Evolutionary conservation across 225 moss, liverwort and hornwort species (phyloP).

Genomic region (Lunularia cruciata): DNA sequence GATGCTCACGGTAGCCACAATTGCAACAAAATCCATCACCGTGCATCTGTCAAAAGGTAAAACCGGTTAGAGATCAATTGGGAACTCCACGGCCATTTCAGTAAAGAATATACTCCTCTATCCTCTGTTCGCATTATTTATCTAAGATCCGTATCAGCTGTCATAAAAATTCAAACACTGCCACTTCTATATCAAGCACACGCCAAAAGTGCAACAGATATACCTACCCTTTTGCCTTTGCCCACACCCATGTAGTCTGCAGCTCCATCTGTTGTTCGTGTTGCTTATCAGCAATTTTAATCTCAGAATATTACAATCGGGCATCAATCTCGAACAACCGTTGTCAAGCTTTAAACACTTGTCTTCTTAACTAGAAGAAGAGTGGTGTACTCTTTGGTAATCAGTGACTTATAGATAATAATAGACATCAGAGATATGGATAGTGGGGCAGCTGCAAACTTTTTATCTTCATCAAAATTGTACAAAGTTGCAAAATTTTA

Average conservation of each 20-base stretch:
- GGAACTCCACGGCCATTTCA: not conserved
- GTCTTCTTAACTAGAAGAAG: no score
- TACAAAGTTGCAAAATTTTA: no score
- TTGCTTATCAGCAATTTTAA: not conserved
- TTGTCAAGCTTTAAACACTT: no score
- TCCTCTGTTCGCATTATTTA: not conserved
- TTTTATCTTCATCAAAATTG: no score
- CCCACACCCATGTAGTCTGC: slow-evolving; percentile 71
- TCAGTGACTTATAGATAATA: no score
- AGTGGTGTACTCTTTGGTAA: no score
- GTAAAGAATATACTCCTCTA: not conserved
- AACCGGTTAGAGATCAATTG: not conserved
- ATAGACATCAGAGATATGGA: no score
- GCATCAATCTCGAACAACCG: slow-evolving; percentile 11
- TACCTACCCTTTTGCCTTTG: slow-evolving; percentile 81
- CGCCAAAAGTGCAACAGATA: not conserved
- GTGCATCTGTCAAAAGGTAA: slow-evolving; percentile 48
- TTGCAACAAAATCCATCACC: slow-evolving; percentile 85
- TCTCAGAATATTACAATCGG: no score
- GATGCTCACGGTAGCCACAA: slow-evolving; percentile 93
- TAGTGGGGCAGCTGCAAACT: no score
- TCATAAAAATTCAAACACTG: no score
- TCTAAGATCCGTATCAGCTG: no score
- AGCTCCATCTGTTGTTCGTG: slow-evolving; percentile 66
- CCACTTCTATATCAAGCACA: not conserved